A percentile compares a stretch with the other conserved stretches of the same genome.
These are phyloP conservation scores for Fusarium graminum DNA, from an alignment of 2,329 filamentous ascomycete genomes.

Conservation along the genomic window DNA sequence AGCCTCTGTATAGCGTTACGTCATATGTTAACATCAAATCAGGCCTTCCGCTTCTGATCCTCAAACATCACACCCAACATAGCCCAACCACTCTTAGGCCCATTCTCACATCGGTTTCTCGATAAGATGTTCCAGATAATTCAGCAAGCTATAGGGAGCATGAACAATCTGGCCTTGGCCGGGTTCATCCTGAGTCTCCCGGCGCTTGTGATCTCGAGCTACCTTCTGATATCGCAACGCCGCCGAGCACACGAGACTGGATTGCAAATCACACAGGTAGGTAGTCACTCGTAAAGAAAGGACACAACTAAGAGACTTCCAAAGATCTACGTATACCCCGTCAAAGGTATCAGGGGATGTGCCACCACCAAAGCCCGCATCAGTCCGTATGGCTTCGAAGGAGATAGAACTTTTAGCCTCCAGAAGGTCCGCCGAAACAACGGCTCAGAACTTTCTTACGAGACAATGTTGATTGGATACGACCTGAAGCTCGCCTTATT, in stretches of 20 bases:
- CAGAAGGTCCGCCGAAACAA: constrained; percentile 35
- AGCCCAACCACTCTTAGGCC: neutral
- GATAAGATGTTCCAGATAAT: neutral
- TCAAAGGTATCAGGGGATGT: constrained; percentile 41
- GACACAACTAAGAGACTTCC: neutral
- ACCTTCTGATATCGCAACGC: neutral
- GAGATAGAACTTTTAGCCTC: constrained; percentile 44
- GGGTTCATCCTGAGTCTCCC: neutral
- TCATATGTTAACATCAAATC: constrained; percentile 1
- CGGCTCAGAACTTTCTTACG: constrained; percentile 4
- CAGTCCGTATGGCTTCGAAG: constrained; percentile 34
- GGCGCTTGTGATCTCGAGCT: neutral
- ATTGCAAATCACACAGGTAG: constrained; percentile 40
- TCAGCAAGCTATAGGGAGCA: neutral
- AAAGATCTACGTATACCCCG: constrained; percentile 45
- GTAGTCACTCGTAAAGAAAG: accelerated
- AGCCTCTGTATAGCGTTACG: neutral
- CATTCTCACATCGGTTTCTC: neutral
- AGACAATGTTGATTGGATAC: constrained; percentile 45
- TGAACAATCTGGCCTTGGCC: neutral
- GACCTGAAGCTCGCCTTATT: constrained; percentile 42
- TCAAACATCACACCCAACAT: neutral
- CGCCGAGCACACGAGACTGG: neutral
- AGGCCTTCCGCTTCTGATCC: too few relatives aligned
- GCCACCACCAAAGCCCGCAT: constrained; percentile 26